Conservation (phyloP, 768 basidiomycete species). For the Mrakia frigida region DNA sequence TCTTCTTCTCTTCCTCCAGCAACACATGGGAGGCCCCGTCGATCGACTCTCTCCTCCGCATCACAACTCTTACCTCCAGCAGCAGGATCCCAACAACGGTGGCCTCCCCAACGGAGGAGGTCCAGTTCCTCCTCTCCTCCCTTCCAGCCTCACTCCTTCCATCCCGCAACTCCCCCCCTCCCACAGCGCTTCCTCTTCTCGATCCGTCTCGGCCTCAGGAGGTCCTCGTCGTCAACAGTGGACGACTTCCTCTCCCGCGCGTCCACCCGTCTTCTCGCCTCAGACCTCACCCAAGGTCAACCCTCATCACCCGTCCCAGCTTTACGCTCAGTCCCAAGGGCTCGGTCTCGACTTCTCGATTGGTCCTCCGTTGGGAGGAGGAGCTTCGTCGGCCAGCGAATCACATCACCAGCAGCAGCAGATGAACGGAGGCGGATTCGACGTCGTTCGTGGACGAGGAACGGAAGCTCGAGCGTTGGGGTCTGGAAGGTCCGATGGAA, state of each 20-base stretch:
- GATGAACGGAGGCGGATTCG: neutral
- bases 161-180: neutral
- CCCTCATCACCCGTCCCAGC: neutral
- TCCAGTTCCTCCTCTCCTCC: neutral
- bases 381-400: neutral
- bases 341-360: conserved; percentile 18
- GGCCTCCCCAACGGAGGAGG: neutral
- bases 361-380: neutral
- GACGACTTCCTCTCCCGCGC: neutral
- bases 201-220: conserved; percentile 7
- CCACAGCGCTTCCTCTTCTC: conserved; percentile 1
- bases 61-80: conserved; percentile 6
- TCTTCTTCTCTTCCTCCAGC: neutral
- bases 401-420: neutral
- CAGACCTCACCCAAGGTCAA: conserved; percentile 3
- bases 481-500: neutral
- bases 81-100: conserved; percentile 14
- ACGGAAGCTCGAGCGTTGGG: conserved; percentile 9
- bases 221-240: conserved; percentile 13
- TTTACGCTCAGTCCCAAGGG: neutral
- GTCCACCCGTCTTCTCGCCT: neutral
- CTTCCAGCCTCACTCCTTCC: neutral
- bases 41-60: conserved; percentile 24
- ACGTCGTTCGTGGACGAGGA: neutral
- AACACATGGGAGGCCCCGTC: neutral